phyloP scores from a whole-genome alignment of 805 yeast species.

The Ogataea parapolymorpha region DNA sequence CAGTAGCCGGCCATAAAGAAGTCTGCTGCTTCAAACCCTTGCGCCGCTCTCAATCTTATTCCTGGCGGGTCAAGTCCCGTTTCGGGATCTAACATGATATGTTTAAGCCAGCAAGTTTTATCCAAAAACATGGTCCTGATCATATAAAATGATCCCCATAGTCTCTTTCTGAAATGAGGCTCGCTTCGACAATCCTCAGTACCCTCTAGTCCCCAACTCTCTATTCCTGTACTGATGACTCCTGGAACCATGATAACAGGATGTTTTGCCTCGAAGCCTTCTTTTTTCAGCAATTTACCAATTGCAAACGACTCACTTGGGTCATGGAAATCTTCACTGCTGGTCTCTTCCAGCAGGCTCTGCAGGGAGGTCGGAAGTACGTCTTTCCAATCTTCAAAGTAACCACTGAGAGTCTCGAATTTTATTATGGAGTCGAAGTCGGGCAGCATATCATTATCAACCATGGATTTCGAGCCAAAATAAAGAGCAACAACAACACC shows the following conservation, averaged over 20 bases:
- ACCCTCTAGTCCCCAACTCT: conserved; percentile 84
- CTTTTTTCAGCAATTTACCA: conserved; percentile 59
- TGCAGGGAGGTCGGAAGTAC: conserved; percentile 65
- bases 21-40: conserved; percentile 95
- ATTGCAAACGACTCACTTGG: conserved; percentile 85
- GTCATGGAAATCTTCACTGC: conserved; percentile 45
- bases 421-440: conserved; percentile 50
- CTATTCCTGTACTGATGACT: conserved; percentile 91
- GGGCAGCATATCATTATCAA: conserved; percentile 38
- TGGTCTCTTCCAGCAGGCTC: conserved; percentile 56
- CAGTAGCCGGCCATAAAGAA: conserved; percentile 96
- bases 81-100: conserved; percentile 80
- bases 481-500: conserved; percentile 67
- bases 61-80: conserved; percentile 93
- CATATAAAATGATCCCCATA: conserved; percentile 99
- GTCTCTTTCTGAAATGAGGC: conserved; percentile 80
- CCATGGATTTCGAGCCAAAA: conserved; percentile 46
- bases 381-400: conserved; percentile 71
- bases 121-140: conserved; percentile 86
- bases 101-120: conserved; percentile 91
- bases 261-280: conserved; percentile 51
- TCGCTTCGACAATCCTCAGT: conserved; percentile 78
- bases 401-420: conserved; percentile 55
- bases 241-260: conserved; percentile 96
- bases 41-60: conserved; percentile 81